Evolutionary conservation across 805 yeast species (phyloP).

Genomic region (Ogataea methylovora): DNA sequence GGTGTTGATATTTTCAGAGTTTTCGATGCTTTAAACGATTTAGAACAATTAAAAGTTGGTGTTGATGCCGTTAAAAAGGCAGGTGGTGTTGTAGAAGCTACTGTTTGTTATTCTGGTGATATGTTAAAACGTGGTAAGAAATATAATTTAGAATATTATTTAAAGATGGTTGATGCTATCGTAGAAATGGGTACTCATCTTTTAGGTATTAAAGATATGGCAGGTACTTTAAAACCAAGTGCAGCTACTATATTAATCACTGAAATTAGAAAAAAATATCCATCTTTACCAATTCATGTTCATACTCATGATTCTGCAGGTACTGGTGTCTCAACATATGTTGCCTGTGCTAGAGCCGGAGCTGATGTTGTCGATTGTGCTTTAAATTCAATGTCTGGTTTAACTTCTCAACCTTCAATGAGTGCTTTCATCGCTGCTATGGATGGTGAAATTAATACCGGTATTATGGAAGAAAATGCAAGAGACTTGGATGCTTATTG

Average conservation of each 20-base stretch:
- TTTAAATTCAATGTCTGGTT: slow-evolving; percentile 93
- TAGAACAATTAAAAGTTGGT: slow-evolving; percentile 96
- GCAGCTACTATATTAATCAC: slow-evolving; percentile 84
- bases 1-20: slow-evolving; percentile 99
- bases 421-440: slow-evolving; percentile 88
- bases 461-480: slow-evolving; percentile 56
- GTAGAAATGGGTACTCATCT: slow-evolving; percentile 94
- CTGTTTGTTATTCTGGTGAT: slow-evolving; percentile 98
- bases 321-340: slow-evolving; percentile 97
- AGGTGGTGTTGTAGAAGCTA: slow-evolving; percentile 98
- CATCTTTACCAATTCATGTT: slow-evolving; percentile 93
- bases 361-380: slow-evolving; percentile 99
- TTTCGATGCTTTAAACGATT: slow-evolving; percentile 93
- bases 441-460: slow-evolving; percentile 78
- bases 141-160: slow-evolving; percentile 87
- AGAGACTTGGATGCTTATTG: slow-evolving; percentile 90
- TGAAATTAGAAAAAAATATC: slow-evolving; percentile 76
- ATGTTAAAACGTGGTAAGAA: slow-evolving; percentile 95
- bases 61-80: slow-evolving; percentile 96
- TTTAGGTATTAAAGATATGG: slow-evolving; percentile 98
- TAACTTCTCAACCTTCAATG: slow-evolving; percentile 97
- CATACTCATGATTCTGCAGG: slow-evolving; percentile 99
- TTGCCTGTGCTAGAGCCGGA: slow-evolving; percentile 90
- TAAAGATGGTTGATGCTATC: slow-evolving; percentile 72
- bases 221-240: slow-evolving; percentile 94